Evolutionary conservation across 2,329 filamentous ascomycete species (phyloP).

Genomic region (Microdochium bolleyi): DNA sequence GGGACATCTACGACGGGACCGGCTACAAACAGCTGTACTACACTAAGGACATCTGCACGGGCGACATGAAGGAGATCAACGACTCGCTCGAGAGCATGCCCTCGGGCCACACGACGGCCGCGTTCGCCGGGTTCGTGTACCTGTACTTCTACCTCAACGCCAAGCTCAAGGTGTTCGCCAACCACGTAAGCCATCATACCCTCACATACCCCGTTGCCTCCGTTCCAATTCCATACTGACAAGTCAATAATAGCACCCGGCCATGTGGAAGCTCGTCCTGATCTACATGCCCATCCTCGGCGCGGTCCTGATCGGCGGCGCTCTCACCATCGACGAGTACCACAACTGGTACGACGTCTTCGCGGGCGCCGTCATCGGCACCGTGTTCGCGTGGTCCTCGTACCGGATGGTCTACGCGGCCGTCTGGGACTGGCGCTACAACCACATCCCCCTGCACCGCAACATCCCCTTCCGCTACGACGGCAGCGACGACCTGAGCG

Average conservation of each 20-base stretch:
- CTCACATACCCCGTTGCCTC: background rate
- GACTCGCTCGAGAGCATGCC: conserved; percentile 66
- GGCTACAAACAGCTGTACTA: conserved; percentile 59
- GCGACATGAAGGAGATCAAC: conserved; percentile 55
- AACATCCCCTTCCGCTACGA: conserved; percentile 45
- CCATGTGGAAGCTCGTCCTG: conserved; percentile 65
- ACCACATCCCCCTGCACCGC: conserved; percentile 57
- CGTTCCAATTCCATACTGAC: background rate
- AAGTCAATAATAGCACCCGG: conserved; percentile 45
- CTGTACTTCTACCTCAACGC: conserved; percentile 69
- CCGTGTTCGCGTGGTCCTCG: conserved; percentile 53
- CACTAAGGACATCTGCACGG: conserved; percentile 62
- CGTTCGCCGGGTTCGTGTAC: conserved; percentile 64
- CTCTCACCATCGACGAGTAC: conserved; percentile 64
- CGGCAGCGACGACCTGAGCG: conserved; percentile 35
- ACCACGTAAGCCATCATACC: background rate
- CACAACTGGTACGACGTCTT: conserved; percentile 73
- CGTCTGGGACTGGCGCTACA: conserved; percentile 60
- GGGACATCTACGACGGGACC: conserved; percentile 29
- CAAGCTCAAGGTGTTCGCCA: conserved; percentile 64
- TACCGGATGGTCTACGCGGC: conserved; percentile 63
- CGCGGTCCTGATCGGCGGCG: conserved; percentile 59
- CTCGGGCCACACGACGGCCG: conserved; percentile 65
- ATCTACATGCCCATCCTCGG: conserved; percentile 60
- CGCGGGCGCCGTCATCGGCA: conserved; percentile 58